Percentiles rank a stretch among this genome's conserved stretches.
phyloP scores from a whole-genome alignment of 2,329 filamentous ascomycete species.

The Penicillium olsonii region DNA sequence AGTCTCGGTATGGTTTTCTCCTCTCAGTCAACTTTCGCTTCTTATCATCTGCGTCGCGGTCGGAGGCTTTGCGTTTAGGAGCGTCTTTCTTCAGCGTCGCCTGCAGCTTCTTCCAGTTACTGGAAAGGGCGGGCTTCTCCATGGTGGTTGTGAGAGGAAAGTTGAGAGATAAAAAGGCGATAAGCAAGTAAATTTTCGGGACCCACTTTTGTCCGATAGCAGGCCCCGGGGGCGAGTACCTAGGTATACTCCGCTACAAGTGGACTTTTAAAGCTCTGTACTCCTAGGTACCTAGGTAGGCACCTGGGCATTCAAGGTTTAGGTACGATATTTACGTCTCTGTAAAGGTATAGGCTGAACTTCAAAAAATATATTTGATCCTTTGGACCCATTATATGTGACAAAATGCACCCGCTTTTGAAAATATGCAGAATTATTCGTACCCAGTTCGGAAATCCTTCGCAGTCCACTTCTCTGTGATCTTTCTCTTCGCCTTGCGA shows the following conservation, averaged over 20 bases:
- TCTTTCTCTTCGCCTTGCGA: constrained; percentile 77
- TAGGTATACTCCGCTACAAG: no score
- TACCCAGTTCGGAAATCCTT: constrained; percentile 75
- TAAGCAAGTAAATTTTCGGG: constrained; percentile 16
- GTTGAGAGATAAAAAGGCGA: constrained; percentile 10
- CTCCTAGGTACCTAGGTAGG: no score
- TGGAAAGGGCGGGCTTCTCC: constrained; percentile 48
- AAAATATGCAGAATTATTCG: constrained; percentile 24
- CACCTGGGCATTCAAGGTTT: no score
- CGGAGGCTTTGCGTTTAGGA: constrained; percentile 37
- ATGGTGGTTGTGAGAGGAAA: constrained; percentile 32
- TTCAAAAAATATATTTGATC: constrained; percentile 6
- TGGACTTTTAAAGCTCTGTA: no score
- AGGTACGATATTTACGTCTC: no score
- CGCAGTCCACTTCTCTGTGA: constrained; percentile 95
- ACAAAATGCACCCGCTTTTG: constrained; percentile 24
- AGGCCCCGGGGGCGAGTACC: no score
- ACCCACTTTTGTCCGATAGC: constrained; percentile 13
- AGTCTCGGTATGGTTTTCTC: constrained; percentile 18
- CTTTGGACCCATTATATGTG: constrained; percentile 20
- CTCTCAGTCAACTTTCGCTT: constrained; percentile 34
- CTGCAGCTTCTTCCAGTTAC: constrained; percentile 55
- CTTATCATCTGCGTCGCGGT: constrained; percentile 37
- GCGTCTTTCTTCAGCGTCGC: constrained; percentile 43
- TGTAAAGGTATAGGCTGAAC: no score